Conservation (phyloP, 768 basidiomycete species). For the Fibroporia radiculosa region DNA sequence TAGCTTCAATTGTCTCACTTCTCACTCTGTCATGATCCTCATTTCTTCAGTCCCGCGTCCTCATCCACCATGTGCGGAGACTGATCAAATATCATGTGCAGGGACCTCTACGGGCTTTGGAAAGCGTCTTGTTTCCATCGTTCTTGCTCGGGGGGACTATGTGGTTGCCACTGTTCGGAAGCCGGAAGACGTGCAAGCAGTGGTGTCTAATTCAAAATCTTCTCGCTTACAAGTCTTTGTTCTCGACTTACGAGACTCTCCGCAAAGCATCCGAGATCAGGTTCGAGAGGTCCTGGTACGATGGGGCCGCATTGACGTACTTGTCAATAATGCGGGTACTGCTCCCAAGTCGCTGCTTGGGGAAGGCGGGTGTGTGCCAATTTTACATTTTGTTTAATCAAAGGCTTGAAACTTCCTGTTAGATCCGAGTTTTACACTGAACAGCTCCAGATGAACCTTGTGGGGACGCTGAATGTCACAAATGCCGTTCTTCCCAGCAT, state of each 20-base stretch:
- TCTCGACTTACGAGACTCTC: conserved; percentile 38
- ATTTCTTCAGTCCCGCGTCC: too few relatives aligned
- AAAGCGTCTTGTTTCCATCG: background rate
- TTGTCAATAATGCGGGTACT: conserved; percentile 39
- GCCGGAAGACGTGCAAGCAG: background rate
- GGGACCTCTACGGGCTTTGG: conserved; percentile 5
- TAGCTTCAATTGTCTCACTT: too few relatives aligned
- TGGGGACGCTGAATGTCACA: conserved; percentile 32
- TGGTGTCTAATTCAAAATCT: conserved; percentile 14
- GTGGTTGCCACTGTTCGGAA: conserved; percentile 12
- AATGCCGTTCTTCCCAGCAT: conserved; percentile 33
- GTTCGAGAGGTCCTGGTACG: conserved; percentile 21
- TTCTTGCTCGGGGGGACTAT: conserved; percentile 19
- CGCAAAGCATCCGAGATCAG: conserved; percentile 28
- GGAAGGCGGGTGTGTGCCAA: conserved; percentile 29
- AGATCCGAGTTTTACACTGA: too few relatives aligned
- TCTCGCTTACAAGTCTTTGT: conserved; percentile 35
- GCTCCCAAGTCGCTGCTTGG: conserved; percentile 27
- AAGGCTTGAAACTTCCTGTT: too few relatives aligned
- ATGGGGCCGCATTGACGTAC: conserved; percentile 26
- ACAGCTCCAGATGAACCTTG: conserved; percentile 26
- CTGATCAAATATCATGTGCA: too few relatives aligned
- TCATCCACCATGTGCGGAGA: too few relatives aligned
- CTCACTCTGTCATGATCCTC: too few relatives aligned
- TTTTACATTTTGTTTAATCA: background rate